A percentile compares a stretch with the other conserved stretches of the same genome.
phyloP scores from a whole-genome alignment of 1,284 basidiomycete species.

The Coriolopsis trogii region DNA sequence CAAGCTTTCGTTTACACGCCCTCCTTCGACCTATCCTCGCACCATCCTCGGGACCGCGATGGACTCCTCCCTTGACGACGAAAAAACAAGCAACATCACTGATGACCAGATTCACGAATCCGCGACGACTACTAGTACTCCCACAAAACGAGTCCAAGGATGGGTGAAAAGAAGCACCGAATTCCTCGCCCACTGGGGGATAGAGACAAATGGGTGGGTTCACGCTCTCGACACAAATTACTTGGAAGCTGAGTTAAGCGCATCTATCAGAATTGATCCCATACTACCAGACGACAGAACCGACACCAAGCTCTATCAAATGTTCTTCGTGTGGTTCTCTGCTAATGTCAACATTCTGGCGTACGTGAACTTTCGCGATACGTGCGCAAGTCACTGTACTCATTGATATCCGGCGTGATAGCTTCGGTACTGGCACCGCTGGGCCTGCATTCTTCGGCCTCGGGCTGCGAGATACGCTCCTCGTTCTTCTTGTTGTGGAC shows the following conservation, averaged over 20 bases:
- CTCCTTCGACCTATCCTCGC: background rate
- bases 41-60: conserved; percentile 1
- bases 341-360: conserved; percentile 62
- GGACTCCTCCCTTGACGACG: conserved; percentile 8
- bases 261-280: conserved; percentile 35
- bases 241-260: background rate
- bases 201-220: conserved; percentile 36
- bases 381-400: background rate
- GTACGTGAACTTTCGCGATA: conserved; percentile 35
- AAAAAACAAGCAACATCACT: conserved; percentile 11
- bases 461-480: conserved; percentile 51
- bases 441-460: conserved; percentile 64
- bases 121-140: background rate
- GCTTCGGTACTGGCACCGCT: conserved; percentile 57
- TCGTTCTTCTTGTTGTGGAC: conserved; percentile 57
- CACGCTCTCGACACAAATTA: background rate
- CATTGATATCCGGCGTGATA: conserved; percentile 20
- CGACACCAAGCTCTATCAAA: conserved; percentile 40
- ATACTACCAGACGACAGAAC: conserved; percentile 36
- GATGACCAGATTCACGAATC: background rate
- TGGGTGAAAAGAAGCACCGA: conserved; percentile 23
- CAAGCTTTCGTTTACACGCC: no score
- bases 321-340: conserved; percentile 46
- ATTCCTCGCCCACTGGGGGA: conserved; percentile 30
- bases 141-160: conserved; percentile 1